These are phyloP conservation scores for Penicillium aurantiogriseum DNA, from an alignment of 2,329 filamentous ascomycete species.

Conservation along the genomic window DNA sequence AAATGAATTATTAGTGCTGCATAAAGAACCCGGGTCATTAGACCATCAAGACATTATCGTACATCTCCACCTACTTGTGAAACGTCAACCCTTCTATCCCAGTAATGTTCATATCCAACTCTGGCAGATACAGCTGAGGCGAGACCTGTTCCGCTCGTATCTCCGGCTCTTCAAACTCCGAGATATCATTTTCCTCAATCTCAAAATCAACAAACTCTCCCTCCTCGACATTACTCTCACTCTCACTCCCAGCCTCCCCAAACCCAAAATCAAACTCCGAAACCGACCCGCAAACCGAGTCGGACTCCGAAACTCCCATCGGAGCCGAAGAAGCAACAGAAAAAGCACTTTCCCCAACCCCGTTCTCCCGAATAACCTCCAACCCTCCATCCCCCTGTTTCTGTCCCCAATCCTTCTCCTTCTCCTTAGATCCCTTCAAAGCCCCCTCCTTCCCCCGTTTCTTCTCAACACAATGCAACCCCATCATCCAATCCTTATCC, in stretches of 20 bases:
- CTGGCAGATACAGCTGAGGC: slow-evolving; percentile 19
- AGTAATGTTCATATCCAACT: slow-evolving; percentile 18
- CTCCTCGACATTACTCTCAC: slow-evolving; percentile 10
- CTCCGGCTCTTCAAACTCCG: background rate
- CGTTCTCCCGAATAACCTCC: background rate
- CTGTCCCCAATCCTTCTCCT: background rate
- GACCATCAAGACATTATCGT: background rate
- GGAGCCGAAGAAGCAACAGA: background rate
- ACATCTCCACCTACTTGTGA: slow-evolving; percentile 1
- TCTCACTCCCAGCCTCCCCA: slow-evolving; percentile 16
- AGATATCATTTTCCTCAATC: background rate
- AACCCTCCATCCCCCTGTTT: background rate
- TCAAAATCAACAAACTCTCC: background rate
- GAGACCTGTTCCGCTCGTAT: slow-evolving; percentile 12
- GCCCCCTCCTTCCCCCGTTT: background rate
- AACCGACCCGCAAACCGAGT: slow-evolving; percentile 10
- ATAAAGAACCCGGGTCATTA: background rate
- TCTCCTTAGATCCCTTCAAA: background rate
- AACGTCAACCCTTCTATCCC: slow-evolving; percentile 19
- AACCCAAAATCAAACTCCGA: slow-evolving; percentile 28
- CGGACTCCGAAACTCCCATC: background rate
- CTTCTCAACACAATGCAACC: slow-evolving; percentile 15
- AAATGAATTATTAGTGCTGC: slow-evolving; percentile 7
- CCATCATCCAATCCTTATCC: background rate
- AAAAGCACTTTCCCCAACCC: background rate